Conservation (phyloP, 805 yeast species). For the Torulaspora franciscae region DNA sequence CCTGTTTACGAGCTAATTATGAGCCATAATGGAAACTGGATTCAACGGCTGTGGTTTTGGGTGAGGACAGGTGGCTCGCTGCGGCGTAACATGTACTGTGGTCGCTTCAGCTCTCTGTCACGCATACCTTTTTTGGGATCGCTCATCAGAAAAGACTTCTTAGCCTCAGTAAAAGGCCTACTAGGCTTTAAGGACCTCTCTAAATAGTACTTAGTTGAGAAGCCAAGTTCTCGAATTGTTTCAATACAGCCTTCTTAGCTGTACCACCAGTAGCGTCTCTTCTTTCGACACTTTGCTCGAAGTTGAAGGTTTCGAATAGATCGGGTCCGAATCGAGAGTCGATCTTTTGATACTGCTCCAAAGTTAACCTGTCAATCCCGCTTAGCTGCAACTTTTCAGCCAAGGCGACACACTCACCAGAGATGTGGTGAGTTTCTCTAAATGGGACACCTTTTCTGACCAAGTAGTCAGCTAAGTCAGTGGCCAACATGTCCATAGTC, state of each 20-base stretch:
- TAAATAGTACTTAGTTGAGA: slow-evolving; percentile 22
- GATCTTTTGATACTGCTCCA: slow-evolving; percentile 73
- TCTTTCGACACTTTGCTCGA: slow-evolving; percentile 92
- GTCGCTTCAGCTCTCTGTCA: slow-evolving; percentile 21
- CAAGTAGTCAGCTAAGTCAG: slow-evolving; percentile 95
- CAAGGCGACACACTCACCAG: slow-evolving; percentile 91
- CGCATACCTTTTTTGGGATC: slow-evolving; percentile 5
- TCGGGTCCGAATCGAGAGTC: slow-evolving; percentile 78
- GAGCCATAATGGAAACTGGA: slow-evolving; percentile 20
- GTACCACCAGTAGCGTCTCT: slow-evolving; percentile 97
- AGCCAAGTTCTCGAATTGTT: slow-evolving; percentile 51
- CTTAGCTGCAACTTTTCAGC: slow-evolving; percentile 75
- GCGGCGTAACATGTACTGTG: slow-evolving; percentile 18
- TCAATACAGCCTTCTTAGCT: slow-evolving; percentile 80
- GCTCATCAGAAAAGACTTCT: slow-evolving; percentile 1
- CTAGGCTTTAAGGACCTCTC: neutral
- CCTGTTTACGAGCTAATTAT: slow-evolving; percentile 30
- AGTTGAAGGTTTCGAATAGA: slow-evolving; percentile 80
- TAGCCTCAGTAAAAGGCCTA: neutral
- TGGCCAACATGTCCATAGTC: slow-evolving; percentile 98
- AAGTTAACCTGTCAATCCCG: slow-evolving; percentile 80
- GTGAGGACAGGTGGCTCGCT: slow-evolving; percentile 17
- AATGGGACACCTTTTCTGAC: slow-evolving; percentile 98
- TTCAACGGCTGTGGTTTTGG: slow-evolving; percentile 13
- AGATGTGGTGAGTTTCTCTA: slow-evolving; percentile 97